phyloP scores from a whole-genome alignment of 2,329 filamentous ascomycete genomes.

The Aspergillus puulaauensis region DNA sequence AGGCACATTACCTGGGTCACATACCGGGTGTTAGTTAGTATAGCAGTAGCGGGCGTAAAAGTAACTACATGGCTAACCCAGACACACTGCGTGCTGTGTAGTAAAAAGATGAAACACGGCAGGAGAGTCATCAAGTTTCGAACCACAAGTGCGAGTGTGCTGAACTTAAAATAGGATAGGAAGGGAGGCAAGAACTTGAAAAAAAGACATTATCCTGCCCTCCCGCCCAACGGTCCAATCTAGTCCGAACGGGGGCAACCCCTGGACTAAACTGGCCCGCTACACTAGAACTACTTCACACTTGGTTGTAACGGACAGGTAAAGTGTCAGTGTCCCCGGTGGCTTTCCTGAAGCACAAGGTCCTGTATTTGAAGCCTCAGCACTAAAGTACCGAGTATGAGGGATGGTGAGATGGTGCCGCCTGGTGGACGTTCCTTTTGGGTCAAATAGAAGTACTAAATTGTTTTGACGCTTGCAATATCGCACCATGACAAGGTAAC shows the following conservation, averaged over 20 bases:
- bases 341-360: neutral
- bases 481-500: too few relatives aligned
- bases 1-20: neutral
- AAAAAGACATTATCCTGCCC: neutral
- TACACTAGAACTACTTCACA: neutral
- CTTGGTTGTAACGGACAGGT: neutral
- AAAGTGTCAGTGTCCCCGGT: neutral
- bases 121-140: neutral
- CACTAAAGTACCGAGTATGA: too few relatives aligned
- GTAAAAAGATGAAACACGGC: neutral
- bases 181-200: neutral
- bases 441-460: too few relatives aligned
- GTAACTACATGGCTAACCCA: neutral
- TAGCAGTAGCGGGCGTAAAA: neutral
- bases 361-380: neutral
- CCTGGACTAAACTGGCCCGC: neutral
- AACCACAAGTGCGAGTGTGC: neutral
- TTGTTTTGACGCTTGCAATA: too few relatives aligned
- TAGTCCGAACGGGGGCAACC: neutral
- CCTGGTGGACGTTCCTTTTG: neutral
- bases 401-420: neutral
- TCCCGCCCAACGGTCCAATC: neutral
- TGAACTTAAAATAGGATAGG: neutral
- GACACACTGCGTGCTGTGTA: neutral
- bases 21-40: neutral